These are phyloP conservation scores for Mallotus japonicus DNA, from an alignment of 441 rosid species.

Conservation along the genomic window DNA sequence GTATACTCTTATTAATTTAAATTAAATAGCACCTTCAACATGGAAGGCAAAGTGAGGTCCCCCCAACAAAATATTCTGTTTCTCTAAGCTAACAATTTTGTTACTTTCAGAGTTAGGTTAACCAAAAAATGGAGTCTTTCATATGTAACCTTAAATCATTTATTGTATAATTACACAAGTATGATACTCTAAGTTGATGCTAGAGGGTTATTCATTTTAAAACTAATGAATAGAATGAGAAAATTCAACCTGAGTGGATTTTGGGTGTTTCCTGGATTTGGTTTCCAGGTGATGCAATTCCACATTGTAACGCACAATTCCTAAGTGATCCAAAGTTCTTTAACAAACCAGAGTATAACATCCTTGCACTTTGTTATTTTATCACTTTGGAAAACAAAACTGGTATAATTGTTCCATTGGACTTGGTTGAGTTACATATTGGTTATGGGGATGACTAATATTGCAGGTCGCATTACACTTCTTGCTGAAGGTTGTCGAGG, in stretches of 20 bases:
- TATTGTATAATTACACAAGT: background rate
- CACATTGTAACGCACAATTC: background rate
- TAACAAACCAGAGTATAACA: background rate
- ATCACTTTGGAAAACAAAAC: background rate
- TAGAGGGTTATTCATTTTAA: background rate
- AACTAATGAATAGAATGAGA: background rate
- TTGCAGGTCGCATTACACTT: constrained; percentile 70
- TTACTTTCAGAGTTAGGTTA: background rate
- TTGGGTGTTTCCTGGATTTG: background rate
- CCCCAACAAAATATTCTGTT: background rate
- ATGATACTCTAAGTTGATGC: constrained; percentile 5
- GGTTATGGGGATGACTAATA: constrained; percentile 20
- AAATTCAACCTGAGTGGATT: background rate
- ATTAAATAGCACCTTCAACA: no score
- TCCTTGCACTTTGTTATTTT: background rate
- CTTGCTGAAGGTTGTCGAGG: constrained; percentile 98
- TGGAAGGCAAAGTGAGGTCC: no score
- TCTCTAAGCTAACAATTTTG: background rate
- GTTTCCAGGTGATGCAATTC: background rate
- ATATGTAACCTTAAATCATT: background rate
- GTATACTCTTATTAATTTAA: no score
- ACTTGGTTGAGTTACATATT: constrained; percentile 1
- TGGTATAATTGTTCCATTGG: background rate
- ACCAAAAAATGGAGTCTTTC: background rate
- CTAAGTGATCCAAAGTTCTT: background rate